Evolutionary conservation across 1,139 yeast genomes (phyloP).

Genomic region (Zygosaccharomyces sapae): DNA sequence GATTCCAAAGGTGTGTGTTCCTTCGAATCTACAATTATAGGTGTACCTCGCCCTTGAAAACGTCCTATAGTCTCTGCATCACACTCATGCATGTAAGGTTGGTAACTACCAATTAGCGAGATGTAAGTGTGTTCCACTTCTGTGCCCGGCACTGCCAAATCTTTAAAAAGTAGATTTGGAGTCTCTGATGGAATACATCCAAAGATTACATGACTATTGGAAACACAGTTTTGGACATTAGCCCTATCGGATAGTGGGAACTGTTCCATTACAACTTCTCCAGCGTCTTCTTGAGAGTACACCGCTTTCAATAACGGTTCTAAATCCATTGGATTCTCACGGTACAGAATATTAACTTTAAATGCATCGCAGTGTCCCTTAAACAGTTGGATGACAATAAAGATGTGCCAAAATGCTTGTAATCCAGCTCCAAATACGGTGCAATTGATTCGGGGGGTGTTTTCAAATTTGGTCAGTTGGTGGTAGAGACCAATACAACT

Average conservation of each 20-base stretch:
- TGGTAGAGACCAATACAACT: slow-evolving; percentile 48
- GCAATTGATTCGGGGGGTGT: slow-evolving; percentile 14
- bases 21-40: slow-evolving; percentile 56
- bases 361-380: slow-evolving; percentile 33
- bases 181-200: slow-evolving; percentile 58
- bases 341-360: slow-evolving; percentile 42
- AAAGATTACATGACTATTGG: slow-evolving; percentile 43
- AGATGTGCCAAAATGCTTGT: slow-evolving; percentile 65
- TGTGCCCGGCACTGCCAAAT: slow-evolving; percentile 37
- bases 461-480: slow-evolving; percentile 14
- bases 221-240: slow-evolving; percentile 20
- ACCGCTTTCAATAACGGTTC: slow-evolving; percentile 28
- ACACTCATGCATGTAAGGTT: slow-evolving; percentile 64
- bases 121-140: slow-evolving; percentile 42
- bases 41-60: slow-evolving; percentile 24
- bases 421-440: slow-evolving; percentile 59
- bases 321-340: slow-evolving; percentile 45
- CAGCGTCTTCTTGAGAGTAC: slow-evolving; percentile 3
- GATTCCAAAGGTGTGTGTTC: slow-evolving; percentile 58
- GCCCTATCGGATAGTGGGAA: slow-evolving; percentile 16
- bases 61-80: slow-evolving; percentile 43
- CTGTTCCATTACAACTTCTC: slow-evolving; percentile 12
- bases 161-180: slow-evolving; percentile 42
- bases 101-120: slow-evolving; percentile 65
- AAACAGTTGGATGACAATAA: slow-evolving; percentile 38